Percentiles rank a stretch among this genome's conserved stretches.
Conservation (phyloP, 2,329 filamentous ascomycete species). For the Botrytis fabae region DNA sequence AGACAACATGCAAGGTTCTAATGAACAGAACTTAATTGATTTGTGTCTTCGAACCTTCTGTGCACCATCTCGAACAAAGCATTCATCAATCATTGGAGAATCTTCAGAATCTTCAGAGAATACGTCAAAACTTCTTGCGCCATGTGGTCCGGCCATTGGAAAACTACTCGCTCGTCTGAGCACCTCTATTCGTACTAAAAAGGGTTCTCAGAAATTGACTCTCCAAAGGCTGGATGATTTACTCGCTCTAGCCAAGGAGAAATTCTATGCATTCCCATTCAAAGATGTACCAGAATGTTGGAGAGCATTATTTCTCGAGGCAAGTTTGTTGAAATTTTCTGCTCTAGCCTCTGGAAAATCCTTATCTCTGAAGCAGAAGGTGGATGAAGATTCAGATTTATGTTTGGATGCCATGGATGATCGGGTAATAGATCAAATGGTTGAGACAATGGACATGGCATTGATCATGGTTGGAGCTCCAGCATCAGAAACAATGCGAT, state of each 20-base stretch:
- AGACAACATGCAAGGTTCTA: neutral
- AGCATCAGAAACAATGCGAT: constrained; percentile 9
- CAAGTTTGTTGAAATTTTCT: constrained; percentile 63
- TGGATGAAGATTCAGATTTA: neutral
- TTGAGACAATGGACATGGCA: constrained; percentile 39
- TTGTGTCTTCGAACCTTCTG: neutral
- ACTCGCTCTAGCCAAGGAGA: constrained; percentile 59
- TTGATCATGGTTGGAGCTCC: constrained; percentile 39
- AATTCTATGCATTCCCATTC: constrained; percentile 70
- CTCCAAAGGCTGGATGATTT: constrained; percentile 54
- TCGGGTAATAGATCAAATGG: constrained; percentile 34
- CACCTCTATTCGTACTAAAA: constrained; percentile 22
- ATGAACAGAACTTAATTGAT: neutral
- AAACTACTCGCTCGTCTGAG: constrained; percentile 28
- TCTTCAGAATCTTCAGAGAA: neutral
- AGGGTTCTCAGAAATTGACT: constrained; percentile 23
- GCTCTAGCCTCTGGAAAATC: constrained; percentile 35
- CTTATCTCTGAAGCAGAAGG: constrained; percentile 19
- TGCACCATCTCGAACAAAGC: neutral
- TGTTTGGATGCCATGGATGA: neutral
- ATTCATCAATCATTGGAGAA: neutral
- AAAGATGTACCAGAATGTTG: constrained; percentile 66
- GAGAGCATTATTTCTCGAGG: constrained; percentile 71
- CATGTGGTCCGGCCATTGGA: constrained; percentile 30
- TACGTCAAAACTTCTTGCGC: neutral